Conservation (phyloP, 2,329 filamentous ascomycete genomes). For the Talaromyces verruculosus region DNA sequence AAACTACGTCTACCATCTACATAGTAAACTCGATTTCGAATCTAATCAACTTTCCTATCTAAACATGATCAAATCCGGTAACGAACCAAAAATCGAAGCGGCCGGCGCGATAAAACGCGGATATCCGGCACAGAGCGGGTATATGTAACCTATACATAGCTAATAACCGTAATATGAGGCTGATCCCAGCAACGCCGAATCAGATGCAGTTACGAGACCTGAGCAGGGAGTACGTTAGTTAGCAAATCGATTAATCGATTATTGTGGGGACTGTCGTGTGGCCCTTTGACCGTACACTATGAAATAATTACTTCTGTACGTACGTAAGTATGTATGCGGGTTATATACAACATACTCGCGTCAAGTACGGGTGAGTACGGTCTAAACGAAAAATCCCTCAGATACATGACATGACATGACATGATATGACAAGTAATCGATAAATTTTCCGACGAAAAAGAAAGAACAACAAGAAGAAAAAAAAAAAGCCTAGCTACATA, state of each 20-base stretch:
- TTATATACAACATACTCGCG: background rate
- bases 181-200: background rate
- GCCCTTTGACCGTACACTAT: background rate
- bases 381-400: constrained; percentile 1
- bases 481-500: constrained; percentile 3
- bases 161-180: background rate
- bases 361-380: background rate
- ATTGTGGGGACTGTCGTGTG: constrained; percentile 1
- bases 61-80: background rate
- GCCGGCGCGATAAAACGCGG: background rate
- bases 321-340: background rate
- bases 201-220: background rate
- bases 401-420: background rate
- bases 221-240: background rate
- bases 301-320: background rate
- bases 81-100: background rate
- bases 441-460: background rate
- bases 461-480: background rate
- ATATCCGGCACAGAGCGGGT: constrained; percentile 1
- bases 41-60: background rate
- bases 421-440: background rate
- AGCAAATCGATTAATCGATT: background rate
- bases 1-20: background rate
- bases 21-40: background rate
- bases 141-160: background rate